These are phyloP conservation scores for Podaxis pistillaris DNA, from an alignment of 768 basidiomycete genomes.

Conservation along the genomic window DNA sequence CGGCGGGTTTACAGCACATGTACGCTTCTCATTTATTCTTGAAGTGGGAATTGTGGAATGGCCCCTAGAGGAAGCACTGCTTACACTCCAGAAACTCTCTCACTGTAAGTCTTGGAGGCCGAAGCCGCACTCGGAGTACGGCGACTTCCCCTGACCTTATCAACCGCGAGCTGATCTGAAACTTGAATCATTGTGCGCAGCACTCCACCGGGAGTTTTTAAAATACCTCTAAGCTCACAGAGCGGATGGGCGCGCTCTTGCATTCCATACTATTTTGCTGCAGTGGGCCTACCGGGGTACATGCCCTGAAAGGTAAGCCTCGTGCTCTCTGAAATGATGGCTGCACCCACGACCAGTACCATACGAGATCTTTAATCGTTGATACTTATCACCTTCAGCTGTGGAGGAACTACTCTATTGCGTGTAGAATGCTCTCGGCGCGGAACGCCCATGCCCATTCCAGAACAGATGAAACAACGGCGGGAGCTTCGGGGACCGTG, in stretches of 20 bases:
- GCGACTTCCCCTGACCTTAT: neutral
- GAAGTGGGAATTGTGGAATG: neutral
- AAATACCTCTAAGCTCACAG: neutral
- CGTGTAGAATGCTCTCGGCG: neutral
- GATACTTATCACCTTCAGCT: too few relatives aligned
- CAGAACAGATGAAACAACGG: neutral
- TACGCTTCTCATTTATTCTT: neutral
- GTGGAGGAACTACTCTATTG: too few relatives aligned
- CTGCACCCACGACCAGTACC: too few relatives aligned
- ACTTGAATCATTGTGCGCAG: neutral
- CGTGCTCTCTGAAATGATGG: too few relatives aligned
- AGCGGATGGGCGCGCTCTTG: neutral
- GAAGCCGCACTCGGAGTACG: neutral
- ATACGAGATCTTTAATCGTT: too few relatives aligned
- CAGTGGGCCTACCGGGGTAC: too few relatives aligned
- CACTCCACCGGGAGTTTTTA: neutral
- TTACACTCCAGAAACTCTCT: too few relatives aligned
- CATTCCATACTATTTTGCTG: too few relatives aligned
- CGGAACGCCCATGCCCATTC: neutral
- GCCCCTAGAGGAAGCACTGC: too few relatives aligned
- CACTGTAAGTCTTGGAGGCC: too few relatives aligned
- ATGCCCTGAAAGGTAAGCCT: too few relatives aligned
- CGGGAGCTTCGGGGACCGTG: neutral
- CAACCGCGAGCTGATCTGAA: neutral
- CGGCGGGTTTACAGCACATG: neutral